A percentile compares a stretch with the other conserved stretches of the same genome.
These are phyloP conservation scores for Populus hybrid DNA, from an alignment of 441 rosid species.

Conservation along the genomic window DNA sequence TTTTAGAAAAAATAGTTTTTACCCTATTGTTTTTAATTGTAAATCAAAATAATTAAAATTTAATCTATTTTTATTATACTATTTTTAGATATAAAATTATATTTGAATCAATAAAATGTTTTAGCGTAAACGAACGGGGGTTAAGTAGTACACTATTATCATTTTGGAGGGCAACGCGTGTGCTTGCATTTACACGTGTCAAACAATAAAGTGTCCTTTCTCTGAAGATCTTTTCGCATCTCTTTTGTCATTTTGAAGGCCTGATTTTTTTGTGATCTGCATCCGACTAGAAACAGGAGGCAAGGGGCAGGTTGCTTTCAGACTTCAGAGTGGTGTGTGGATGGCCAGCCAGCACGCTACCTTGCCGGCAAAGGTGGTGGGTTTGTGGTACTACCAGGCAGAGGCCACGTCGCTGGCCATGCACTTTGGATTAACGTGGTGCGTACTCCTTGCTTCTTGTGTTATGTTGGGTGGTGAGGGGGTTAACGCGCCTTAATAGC, in stretches of 20 bases:
- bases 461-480: background rate
- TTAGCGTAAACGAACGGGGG: too few species aligned
- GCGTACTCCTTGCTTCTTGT: background rate
- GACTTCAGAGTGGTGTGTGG: background rate
- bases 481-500: background rate
- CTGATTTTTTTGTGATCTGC: background rate
- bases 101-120: too few species aligned
- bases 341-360: background rate
- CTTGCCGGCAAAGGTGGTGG: background rate
- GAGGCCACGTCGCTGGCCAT: background rate
- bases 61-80: too few species aligned
- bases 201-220: background rate
- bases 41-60: too few species aligned
- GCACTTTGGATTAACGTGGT: background rate
- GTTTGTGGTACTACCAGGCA: background rate
- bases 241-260: background rate
- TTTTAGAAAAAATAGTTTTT: too few species aligned
- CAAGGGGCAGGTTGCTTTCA: background rate
- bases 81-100: too few species aligned
- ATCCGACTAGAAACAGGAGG: background rate
- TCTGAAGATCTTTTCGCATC: background rate
- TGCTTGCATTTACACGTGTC: conserved; percentile 6
- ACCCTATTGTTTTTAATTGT: too few species aligned
- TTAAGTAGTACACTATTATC: too few species aligned
- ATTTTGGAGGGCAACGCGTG: too few species aligned